Base-by-base conservation (phyloP, 2,329 filamentous ascomycete genomes). In the Neopestalotiopsis sp. region DNA sequence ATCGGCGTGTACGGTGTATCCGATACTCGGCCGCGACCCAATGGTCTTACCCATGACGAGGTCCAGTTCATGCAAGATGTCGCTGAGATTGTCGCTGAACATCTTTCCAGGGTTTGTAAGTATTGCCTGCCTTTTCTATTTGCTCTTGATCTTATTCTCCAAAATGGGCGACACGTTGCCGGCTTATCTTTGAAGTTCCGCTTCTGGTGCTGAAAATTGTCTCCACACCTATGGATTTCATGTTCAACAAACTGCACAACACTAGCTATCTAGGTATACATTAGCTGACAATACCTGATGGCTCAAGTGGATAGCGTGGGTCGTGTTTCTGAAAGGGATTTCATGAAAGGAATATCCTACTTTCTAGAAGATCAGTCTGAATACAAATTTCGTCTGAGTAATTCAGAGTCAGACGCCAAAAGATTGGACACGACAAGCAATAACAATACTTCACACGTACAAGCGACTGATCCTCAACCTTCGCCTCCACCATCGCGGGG, bases 41-140 rank as follows among this genome's bases (percentile, higher is more conserved):
- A 85, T 57, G 86, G 85, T 0, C 74, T 92, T 20, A 79, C 79
- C 12, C 74, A 80, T 0, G 81, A 81, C 9, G 85, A 89, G 64
- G 70, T 86, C 1, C 80, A 83, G 28, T 90, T 88, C 63, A 79
- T 92, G 75, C 83, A 85, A 58, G 88, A 89, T 56, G 82, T 91
- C 78, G 81, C 85, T 0, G 79, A 80, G 20, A 86, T 88, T 4
- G 82, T 89, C 4, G 89, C 90, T 80, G 85, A 89, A 49, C 89
- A 91, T 68, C 76, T 92, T 71, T 83, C 81, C 70, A 85, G 79
- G 66, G 86, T 82, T 67, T 87, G 85, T 72, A 86, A 64, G 59
- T 85, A 72, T 53, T 53, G 2, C 7, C 17, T 17, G 10, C 45
- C 7, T 12, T 53, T 53, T 53, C 45, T 53, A n/a, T 24, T 12